phyloP scores from a whole-genome alignment of 768 basidiomycete genomes.

The Tubosaeta sp. region DNA sequence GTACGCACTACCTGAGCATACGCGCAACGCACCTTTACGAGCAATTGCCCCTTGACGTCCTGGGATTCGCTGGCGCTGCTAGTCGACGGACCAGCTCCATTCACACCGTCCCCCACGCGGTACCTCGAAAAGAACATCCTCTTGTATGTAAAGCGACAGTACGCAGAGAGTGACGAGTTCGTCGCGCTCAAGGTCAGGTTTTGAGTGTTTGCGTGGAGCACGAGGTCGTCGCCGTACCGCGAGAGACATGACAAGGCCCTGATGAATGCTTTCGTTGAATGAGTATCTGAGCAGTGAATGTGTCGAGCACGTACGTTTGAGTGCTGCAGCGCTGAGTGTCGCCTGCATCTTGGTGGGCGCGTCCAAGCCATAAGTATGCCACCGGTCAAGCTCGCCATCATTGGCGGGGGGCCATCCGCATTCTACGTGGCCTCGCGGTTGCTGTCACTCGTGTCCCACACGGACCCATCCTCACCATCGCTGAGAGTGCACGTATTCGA shows the following conservation, averaged over 20 bases:
- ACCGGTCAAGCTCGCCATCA: conserved; percentile 72
- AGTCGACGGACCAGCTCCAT: conserved; percentile 11
- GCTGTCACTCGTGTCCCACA: conserved; percentile 54
- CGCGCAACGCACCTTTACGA: conserved; percentile 52
- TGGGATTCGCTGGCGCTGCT: conserved; percentile 30
- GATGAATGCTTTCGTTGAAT: conserved; percentile 55
- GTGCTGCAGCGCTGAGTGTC: conserved; percentile 54
- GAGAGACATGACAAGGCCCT: conserved; percentile 73
- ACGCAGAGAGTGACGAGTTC: conserved; percentile 79
- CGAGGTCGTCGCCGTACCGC: conserved; percentile 78
- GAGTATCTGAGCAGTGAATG: conserved; percentile 15
- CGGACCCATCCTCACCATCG: conserved; percentile 28
- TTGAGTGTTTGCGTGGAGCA: conserved; percentile 60
- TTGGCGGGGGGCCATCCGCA: conserved; percentile 95
- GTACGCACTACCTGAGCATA: neutral
- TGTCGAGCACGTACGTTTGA: conserved; percentile 37
- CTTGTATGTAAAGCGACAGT: conserved; percentile 70
- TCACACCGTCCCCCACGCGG: conserved; percentile 32
- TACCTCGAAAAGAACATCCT: conserved; percentile 71
- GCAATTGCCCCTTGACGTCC: conserved; percentile 62
- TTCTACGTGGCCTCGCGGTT: conserved; percentile 91
- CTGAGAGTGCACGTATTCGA: conserved; percentile 85
- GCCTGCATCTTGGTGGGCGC: conserved; percentile 52
- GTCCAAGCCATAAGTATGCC: conserved; percentile 7
- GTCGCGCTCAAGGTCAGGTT: conserved; percentile 64